Evolutionary conservation across 176 grass and related monocot genomes (phyloP), one percentile per base, ranked within the genome.

Genomic region (Eragrostis nindensis): DNA sequence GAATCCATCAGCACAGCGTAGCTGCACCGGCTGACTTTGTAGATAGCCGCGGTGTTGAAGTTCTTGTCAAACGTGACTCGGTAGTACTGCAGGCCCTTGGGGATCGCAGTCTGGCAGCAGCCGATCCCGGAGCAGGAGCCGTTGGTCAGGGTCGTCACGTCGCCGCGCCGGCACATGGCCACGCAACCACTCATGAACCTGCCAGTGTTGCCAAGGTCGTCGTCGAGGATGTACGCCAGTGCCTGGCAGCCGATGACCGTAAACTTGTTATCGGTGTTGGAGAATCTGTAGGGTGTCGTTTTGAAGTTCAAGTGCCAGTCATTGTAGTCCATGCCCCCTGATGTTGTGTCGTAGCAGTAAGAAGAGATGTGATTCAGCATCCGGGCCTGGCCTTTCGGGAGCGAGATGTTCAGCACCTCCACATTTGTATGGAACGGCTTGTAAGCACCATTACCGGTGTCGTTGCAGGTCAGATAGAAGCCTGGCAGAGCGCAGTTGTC

Each of bases 121-220:
- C 87, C 82, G 2, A 90, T 76, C 8, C 87, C 87, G 32, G 83
- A 47, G 77, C 87, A 90, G 18, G 77, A n/a, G 38, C 55, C 77
- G 16, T 82, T 12, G 6, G 38, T 21, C 0, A 86, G n/a, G 47
- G 7, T 3, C 0, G 5, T 2, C 1, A 32, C 0, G 60, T 68
- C 56, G 0, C 5, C 8, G 5, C 0, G 2, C 3, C 18, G 40
- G 41, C 79, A 81, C 7, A 22, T 71, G 40, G 79, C 7, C 18
- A 81, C 25, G 2, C 79, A 81, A 0, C 79, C 79, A 26, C 18
- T 71, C 17, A 5, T 71, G 3, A 24, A 59, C 3, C 0, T 46
- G 10, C 24, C 54, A 0, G 2, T 7, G 4, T 32, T 2, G 18
- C n/a, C n/a, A n/a, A n/a, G n/a, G n/a, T 17, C 0, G 3, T 32